Evolutionary conservation across 179 eudicot species (phyloP), one percentile per base, ranked within the genome.

Genomic region (Dionaea muscipula): DNA sequence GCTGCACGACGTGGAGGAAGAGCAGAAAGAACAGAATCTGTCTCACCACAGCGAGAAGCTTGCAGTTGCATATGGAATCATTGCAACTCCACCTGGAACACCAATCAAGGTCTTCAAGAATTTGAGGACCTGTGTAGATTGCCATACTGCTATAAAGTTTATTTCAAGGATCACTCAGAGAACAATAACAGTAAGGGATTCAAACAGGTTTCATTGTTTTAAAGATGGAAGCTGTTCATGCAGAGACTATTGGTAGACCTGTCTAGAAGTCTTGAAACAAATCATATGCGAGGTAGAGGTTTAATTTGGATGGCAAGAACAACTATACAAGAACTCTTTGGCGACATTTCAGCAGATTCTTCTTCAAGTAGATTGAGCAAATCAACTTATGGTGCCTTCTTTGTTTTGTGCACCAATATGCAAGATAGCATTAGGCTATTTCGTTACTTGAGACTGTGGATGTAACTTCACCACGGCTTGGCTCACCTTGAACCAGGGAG

Each of bases 1-100:
- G 60, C 65, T 83, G 65, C 94, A 85, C 53, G 94, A 85, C 57
- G 84, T 85, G 26, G 94, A 85, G 57, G 94, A 85, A 59, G 94
- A 85, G 65, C 91, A 85, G 63, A 85, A 85, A 53, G 94, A 85
- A 70, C 78, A 83, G 38, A 78, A 78, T 36, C 73, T 85, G 4
- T 78, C 69, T 33, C 71, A 80, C 68, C 94, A 85, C 55, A 85
- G 94, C 15, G 94, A 85, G 75, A 85, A 80, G 60, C 86, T 85
- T 18, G 94, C 94, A 13, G 84, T 85, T 62, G 94, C 91, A 33
- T 85, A 74, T 40, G 94, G 78, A 23, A 76, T 85, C 1, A 66
- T 85, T 52, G 73, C 84, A 19, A 78, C 86, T 13, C 72, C 81
- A 8, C 74, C 78, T 2, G 84, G 84, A 46, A 78, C 84, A 7